Percentiles rank a stretch among this genome's conserved stretches.
These are phyloP conservation scores for Botrytis pseudocinerea DNA, from an alignment of 2,329 filamentous ascomycete genomes.

Conservation along the genomic window DNA sequence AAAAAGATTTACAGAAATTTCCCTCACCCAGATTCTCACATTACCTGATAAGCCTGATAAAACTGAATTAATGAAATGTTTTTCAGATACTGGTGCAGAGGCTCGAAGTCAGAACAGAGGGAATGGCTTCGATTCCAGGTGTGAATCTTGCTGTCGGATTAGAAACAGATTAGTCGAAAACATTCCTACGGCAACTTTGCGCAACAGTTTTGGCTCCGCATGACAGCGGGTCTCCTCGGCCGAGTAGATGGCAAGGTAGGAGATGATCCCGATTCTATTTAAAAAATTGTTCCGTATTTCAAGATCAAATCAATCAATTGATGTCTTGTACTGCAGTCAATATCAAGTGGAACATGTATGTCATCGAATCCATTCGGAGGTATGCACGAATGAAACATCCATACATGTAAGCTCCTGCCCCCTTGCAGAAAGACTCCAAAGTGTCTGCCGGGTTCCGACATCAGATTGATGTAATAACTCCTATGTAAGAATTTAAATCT, in stretches of 20 bases:
- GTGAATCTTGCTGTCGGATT: not conserved
- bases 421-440: not conserved
- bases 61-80: no score
- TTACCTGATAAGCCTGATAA: rapidly evolving
- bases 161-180: not conserved
- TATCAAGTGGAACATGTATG: not conserved
- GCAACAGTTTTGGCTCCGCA: not conserved
- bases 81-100: not conserved
- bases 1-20: not conserved
- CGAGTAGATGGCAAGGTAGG: no score
- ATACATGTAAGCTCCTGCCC: not conserved
- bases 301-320: not conserved
- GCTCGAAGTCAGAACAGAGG: not conserved
- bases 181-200: not conserved
- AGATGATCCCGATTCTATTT: not conserved
- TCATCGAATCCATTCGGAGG: not conserved
- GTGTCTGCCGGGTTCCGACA: not conserved
- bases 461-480: not conserved
- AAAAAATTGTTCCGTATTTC: rapidly evolving
- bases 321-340: not conserved
- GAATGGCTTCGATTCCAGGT: not conserved
- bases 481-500: not conserved
- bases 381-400: not conserved
- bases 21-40: rapidly evolving
- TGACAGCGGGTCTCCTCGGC: not conserved